phyloP scores from a whole-genome alignment of 1,284 basidiomycete species.

The Cronartium quercuum region DNA sequence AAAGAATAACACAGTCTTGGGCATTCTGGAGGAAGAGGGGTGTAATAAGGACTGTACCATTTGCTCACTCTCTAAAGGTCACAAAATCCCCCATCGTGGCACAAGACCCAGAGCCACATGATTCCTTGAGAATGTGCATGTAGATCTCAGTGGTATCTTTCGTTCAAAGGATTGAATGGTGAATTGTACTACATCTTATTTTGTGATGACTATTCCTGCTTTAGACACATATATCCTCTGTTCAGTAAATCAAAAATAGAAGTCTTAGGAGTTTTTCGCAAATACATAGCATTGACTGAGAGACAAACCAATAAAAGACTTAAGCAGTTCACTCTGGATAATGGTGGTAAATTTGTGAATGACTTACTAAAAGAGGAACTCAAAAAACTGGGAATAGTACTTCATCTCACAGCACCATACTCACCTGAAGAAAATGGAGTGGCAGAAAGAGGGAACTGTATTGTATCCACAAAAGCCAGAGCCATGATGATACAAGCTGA shows the following conservation, averaged over 20 bases:
- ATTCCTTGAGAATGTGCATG: no score
- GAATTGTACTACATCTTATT: neutral
- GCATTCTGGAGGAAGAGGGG: neutral
- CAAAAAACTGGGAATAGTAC: neutral
- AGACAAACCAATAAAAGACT: neutral
- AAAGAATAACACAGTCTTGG: neutral
- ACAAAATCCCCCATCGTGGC: neutral
- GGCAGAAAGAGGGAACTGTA: neutral
- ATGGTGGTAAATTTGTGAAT: neutral
- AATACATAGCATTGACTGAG: neutral
- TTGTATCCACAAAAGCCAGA: neutral
- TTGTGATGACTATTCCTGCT: neutral
- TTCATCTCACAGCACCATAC: neutral
- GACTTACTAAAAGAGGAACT: neutral
- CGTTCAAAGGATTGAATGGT: neutral
- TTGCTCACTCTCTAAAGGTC: neutral
- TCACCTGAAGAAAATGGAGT: neutral
- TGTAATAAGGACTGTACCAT: neutral
- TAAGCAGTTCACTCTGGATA: neutral
- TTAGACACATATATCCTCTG: no score
- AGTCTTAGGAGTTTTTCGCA: neutral
- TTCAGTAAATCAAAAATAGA: no score
- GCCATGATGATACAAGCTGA: neutral
- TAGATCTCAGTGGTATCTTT: no score
- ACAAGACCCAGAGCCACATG: no score